Conservation (phyloP, 2,329 filamentous ascomycete genomes). For the Xylariaceae sp. region DNA sequence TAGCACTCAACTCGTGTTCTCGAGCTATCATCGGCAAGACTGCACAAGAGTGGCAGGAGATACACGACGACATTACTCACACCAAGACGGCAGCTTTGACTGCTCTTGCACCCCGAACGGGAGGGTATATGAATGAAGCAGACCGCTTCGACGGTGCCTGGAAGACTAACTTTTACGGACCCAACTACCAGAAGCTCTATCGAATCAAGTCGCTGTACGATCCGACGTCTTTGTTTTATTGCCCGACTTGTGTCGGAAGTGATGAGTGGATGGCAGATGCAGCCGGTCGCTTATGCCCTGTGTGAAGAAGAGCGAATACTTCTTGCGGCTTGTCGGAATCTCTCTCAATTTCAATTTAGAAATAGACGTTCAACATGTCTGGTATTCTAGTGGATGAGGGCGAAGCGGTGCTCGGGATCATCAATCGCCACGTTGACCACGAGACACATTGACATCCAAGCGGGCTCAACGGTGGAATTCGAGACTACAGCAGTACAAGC, state of each 20-base stretch:
- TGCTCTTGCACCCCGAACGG: not conserved
- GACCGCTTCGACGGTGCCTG: not conserved
- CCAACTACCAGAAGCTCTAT: not conserved
- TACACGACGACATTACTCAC: not conserved
- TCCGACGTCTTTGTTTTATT: not conserved
- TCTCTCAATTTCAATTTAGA: too few relatives aligned
- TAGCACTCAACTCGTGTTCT: not conserved
- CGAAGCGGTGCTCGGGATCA: too few relatives aligned
- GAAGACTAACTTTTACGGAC: not conserved
- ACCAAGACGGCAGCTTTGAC: not conserved
- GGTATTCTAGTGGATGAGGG: too few relatives aligned
- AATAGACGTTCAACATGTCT: too few relatives aligned
- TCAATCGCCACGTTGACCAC: too few relatives aligned
- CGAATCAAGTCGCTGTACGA: not conserved
- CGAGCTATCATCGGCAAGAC: not conserved
- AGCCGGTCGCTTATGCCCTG: not conserved
- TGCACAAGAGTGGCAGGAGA: not conserved
- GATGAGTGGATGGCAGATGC: not conserved
- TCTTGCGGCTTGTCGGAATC: too few relatives aligned
- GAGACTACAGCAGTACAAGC: too few relatives aligned
- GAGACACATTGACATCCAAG: too few relatives aligned
- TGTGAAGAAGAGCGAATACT: not conserved
- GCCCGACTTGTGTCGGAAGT: not conserved
- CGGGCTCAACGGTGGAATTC: too few relatives aligned
- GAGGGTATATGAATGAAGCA: not conserved